Evolutionary conservation across 176 grass and related monocot species (phyloP).

Genomic region (Oryza glaberrima): DNA sequence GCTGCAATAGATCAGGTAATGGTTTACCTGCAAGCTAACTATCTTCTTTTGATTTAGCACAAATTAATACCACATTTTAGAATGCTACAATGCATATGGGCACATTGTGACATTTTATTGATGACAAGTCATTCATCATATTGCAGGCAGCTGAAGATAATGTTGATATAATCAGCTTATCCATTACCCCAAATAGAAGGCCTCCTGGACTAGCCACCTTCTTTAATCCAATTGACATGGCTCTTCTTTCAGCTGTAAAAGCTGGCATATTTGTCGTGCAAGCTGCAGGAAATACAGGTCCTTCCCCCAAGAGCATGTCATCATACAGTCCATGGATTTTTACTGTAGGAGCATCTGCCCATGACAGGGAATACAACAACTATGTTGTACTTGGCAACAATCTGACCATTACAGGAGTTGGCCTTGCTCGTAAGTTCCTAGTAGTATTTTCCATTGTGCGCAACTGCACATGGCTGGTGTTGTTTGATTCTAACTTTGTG

Average conservation of each 20-base stretch:
- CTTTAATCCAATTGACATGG: conserved; percentile 99
- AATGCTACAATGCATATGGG: neutral
- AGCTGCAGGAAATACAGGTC: conserved; percentile 96
- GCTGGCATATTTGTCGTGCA: conserved; percentile 97
- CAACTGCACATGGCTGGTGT: neutral
- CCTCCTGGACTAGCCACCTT: conserved; percentile 91
- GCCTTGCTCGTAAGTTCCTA: conserved; percentile 88
- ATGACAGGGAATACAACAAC: conserved; percentile 93
- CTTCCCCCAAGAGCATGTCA: conserved; percentile 86
- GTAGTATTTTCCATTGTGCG: conserved; percentile 24
- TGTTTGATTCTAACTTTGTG: conserved; percentile 27
- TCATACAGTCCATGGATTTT: conserved; percentile 99
- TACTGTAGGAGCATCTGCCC: conserved; percentile 90
- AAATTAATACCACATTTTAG: neutral
- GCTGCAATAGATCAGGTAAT: conserved; percentile 97
- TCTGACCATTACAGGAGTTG: conserved; percentile 85
- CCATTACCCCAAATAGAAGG: conserved; percentile 94
- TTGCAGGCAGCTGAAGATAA: conserved; percentile 94
- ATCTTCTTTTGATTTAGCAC: conserved; percentile 6
- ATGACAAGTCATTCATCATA: conserved; percentile 10
- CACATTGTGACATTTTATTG: conserved; percentile 30
- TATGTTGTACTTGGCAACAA: conserved; percentile 89
- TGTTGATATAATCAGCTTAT: conserved; percentile 94
- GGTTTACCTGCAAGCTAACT: conserved; percentile 23
- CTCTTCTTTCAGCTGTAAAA: conserved; percentile 82